phyloP scores from a whole-genome alignment of 164 flowering plant species.

The Hamamelis virginiana region DNA sequence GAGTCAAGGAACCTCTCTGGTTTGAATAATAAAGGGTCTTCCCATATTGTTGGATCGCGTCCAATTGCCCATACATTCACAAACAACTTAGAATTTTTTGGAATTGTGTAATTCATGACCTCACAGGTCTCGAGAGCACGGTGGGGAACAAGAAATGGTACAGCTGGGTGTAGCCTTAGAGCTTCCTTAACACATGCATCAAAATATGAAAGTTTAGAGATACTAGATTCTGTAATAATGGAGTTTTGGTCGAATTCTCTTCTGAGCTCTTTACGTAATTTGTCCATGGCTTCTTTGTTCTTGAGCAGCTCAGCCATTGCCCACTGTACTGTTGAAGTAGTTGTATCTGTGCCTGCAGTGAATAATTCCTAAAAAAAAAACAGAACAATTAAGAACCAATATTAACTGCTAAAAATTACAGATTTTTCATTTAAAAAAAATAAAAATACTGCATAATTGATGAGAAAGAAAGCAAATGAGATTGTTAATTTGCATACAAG shows the following conservation, averaged over 20 bases:
- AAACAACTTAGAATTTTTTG: constrained; percentile 20
- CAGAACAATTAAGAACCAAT: too few relatives aligned
- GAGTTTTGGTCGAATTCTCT: constrained; percentile 6
- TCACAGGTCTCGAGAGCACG: constrained; percentile 18
- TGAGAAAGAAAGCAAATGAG: too few relatives aligned
- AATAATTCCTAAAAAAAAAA: too few relatives aligned
- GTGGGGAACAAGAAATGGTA: too few relatives aligned
- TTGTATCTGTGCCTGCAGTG: constrained; percentile 32
- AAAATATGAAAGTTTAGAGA: constrained; percentile 18
- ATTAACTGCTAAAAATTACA: background rate
- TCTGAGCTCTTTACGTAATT: background rate
- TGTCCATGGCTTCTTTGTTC: constrained; percentile 10
- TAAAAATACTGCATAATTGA: background rate
- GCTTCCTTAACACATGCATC: constrained; percentile 28
- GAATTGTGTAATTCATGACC: too few relatives aligned
- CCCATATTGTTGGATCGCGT: too few relatives aligned
- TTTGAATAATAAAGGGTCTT: too few relatives aligned
- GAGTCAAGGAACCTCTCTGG: too few relatives aligned
- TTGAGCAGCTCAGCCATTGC: constrained; percentile 24
- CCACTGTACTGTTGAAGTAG: constrained; percentile 28
- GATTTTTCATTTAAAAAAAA: constrained; percentile 2
- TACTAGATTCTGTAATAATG: too few relatives aligned
- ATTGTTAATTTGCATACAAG: constrained; percentile 7
- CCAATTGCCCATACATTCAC: constrained; percentile 31
- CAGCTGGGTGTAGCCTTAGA: too few relatives aligned